Conservation (phyloP, 2,329 filamentous ascomycete genomes). For the Aureobasidium sp. region DNA sequence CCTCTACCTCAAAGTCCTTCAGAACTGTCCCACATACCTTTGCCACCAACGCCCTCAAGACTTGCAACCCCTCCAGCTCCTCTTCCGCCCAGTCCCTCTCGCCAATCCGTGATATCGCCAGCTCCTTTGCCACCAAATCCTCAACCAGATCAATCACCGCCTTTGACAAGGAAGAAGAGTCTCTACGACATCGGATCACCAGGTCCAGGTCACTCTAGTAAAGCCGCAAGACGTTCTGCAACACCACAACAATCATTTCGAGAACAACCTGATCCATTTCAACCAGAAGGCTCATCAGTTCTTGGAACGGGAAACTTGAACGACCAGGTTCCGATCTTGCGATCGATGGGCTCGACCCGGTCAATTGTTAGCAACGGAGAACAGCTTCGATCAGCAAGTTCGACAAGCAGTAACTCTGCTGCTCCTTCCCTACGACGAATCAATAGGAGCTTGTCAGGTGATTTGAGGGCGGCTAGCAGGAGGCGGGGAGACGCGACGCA, state of each 20-base stretch:
- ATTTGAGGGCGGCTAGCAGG: slow-evolving; percentile 64
- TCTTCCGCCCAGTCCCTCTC: neutral
- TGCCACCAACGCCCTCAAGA: neutral
- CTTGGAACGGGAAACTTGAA: neutral
- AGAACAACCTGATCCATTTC: slow-evolving; percentile 19
- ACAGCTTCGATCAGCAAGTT: slow-evolving; percentile 55
- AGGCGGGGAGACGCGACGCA: slow-evolving; percentile 37
- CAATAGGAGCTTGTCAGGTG: slow-evolving; percentile 63
- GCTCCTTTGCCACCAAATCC: neutral
- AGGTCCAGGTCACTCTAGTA: slow-evolving; percentile 34
- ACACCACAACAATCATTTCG: slow-evolving; percentile 32
- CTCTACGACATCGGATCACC: slow-evolving; percentile 32
- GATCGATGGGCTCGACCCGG: slow-evolving; percentile 24
- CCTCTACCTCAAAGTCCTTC: neutral
- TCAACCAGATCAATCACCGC: neutral
- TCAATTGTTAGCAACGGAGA: slow-evolving; percentile 33
- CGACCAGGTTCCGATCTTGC: neutral
- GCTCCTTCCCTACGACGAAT: slow-evolving; percentile 67
- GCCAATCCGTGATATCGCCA: neutral
- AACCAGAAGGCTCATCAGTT: neutral
- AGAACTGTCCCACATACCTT: neutral
- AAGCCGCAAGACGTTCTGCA: slow-evolving; percentile 31
- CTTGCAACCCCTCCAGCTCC: neutral
- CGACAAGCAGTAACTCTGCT: slow-evolving; percentile 48
- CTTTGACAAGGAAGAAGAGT: slow-evolving; percentile 22